Base-by-base conservation (phyloP, 2,329 filamentous ascomycete species). In the Ascosphaera apis region DNA sequence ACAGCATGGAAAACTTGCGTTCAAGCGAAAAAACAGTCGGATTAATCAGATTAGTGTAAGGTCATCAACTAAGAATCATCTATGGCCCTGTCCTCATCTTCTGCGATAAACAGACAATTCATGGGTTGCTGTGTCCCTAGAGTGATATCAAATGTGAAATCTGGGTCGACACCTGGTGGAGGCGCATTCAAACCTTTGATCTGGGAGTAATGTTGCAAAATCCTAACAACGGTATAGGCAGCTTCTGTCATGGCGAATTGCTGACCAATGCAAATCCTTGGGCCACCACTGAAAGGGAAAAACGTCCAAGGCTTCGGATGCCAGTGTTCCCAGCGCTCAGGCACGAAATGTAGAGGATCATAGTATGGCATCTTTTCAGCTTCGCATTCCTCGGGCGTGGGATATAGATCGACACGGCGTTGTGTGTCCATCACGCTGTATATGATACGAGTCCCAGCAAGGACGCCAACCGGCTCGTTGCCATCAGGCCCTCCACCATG, bases 191-290 rank as follows among this genome's bases (percentile, higher is more conserved):
- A 36, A 3, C 51, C 53, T 19, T 51, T 36, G 38, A 61, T 49
- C 25, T 47, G 42, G 41, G 55, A 50, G 43, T 53, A 61, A 34
- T 50, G 47, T 43, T 61, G 57, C 43, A 61, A 40, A 28, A 62
- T 53, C 18, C 58, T 43, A 28, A 57, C 52, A 13, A 61, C 44
- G 0, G 57, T 60, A 37, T 61, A 70, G 0, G 60, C 62, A 63
- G 69, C 69, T 50, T 70, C 66, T 2, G 66, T 62, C 48, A 64
- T 60, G 3, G 67, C 67, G 50, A 71, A 70, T 40, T 69, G 66
- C 50, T 70, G 66, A 1, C 66, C 66, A 23, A 70, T 63, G 41
- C 67, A 70, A 34, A 67, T 65, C 8, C 63, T 48, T 2, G 63
- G 62, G 0, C 63, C 64, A 2, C 62, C 62, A 37, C 65, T 65